Evolutionary conservation across 805 yeast genomes (phyloP).

Genomic region (Candida quercuum): DNA sequence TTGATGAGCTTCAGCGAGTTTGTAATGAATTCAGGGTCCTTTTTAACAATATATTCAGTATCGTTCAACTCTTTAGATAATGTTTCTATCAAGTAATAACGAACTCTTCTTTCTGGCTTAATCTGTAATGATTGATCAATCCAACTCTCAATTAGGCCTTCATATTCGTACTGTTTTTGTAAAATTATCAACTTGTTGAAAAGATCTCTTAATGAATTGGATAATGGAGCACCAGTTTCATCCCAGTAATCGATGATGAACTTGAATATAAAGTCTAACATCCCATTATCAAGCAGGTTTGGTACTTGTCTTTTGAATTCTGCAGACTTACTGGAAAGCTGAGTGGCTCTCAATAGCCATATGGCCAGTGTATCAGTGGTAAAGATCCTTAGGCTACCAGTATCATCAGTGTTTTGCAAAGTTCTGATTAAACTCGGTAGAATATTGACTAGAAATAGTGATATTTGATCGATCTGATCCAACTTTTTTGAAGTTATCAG

Average conservation of each 20-base stretch:
- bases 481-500: conserved; percentile 16
- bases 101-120: conserved; percentile 50
- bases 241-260: conserved; percentile 66
- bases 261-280: conserved; percentile 33
- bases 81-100: conserved; percentile 55
- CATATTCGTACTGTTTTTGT: conserved; percentile 24
- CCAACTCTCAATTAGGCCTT: conserved; percentile 39
- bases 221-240: conserved; percentile 63
- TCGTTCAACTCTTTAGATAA: conserved; percentile 43
- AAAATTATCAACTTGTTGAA: conserved; percentile 47
- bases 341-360: conserved; percentile 56
- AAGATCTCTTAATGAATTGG: conserved; percentile 61
- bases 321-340: conserved; percentile 23
- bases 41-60: conserved; percentile 33
- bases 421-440: conserved; percentile 28
- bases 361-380: conserved; percentile 59
- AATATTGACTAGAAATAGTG: conserved; percentile 9
- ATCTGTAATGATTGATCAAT: conserved; percentile 34
- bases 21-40: conserved; percentile 41
- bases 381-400: conserved; percentile 33
- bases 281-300: conserved; percentile 12
- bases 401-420: conserved; percentile 28
- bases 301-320: conserved; percentile 7
- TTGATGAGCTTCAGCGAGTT: conserved; percentile 45
- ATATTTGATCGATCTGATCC: conserved; percentile 7